Conservation (phyloP, 441 rosid genomes). For the Bruguiera hainesii region DNA sequence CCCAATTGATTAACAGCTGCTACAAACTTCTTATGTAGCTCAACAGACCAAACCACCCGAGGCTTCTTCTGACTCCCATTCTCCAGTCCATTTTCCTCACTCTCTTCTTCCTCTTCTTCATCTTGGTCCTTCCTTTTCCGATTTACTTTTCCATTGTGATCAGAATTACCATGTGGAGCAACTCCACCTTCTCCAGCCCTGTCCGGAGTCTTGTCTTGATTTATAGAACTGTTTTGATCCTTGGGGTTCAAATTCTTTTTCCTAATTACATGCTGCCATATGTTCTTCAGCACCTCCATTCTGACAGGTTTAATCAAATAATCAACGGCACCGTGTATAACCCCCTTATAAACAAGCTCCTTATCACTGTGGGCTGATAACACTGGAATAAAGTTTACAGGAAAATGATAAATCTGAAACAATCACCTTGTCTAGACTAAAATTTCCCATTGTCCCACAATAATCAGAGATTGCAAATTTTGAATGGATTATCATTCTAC, state of each 20-base stretch:
- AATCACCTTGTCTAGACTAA: neutral
- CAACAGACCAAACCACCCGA: slow-evolving; percentile 90
- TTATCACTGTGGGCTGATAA: slow-evolving; percentile 76
- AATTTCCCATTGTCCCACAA: slow-evolving; percentile 1
- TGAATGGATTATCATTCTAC: slow-evolving; percentile 13
- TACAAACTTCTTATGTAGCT: slow-evolving; percentile 82
- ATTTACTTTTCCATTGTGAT: slow-evolving; percentile 40
- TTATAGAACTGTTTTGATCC: slow-evolving; percentile 33
- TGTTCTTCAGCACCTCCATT: slow-evolving; percentile 80
- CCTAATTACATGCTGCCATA: slow-evolving; percentile 96
- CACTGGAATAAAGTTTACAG: slow-evolving; percentile 47
- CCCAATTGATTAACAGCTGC: slow-evolving; percentile 85
- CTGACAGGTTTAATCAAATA: slow-evolving; percentile 83
- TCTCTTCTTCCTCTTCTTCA: slow-evolving; percentile 68
- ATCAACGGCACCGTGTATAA: slow-evolving; percentile 88
- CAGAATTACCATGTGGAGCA: slow-evolving; percentile 26
- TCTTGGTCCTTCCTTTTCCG: slow-evolving; percentile 65
- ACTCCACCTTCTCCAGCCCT: slow-evolving; percentile 34
- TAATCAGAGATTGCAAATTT: slow-evolving; percentile 1
- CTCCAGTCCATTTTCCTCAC: slow-evolving; percentile 57
- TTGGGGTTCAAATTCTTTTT: slow-evolving; percentile 47
- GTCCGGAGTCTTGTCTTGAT: slow-evolving; percentile 34
- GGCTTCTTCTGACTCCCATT: slow-evolving; percentile 73
- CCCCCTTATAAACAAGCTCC: slow-evolving; percentile 83
- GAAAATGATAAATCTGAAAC: slow-evolving; percentile 9